Conservation (phyloP, 352 stramenopile genomes). For the Phytopythium aichiense region DNA sequence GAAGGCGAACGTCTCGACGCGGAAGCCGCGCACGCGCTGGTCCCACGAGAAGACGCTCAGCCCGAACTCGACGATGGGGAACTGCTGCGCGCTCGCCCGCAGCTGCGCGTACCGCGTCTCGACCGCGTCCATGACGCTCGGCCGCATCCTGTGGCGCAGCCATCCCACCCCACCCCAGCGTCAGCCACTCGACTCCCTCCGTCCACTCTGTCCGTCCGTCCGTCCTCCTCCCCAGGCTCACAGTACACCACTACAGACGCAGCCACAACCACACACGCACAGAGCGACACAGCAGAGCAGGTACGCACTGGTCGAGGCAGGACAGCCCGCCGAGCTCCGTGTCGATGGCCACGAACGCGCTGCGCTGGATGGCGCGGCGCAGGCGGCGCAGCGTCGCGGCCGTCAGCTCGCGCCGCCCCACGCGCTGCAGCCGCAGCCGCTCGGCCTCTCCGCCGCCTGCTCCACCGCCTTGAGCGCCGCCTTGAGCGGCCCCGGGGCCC, state of each 20-base stretch:
- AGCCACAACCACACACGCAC: neutral
- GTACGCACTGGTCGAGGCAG: slow-evolving; percentile 28
- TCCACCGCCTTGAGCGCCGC: neutral
- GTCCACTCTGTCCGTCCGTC: neutral
- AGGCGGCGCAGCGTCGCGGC: slow-evolving; percentile 25
- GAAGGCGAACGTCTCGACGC: slow-evolving; percentile 68
- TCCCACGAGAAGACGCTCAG: slow-evolving; percentile 70
- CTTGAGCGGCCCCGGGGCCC: neutral
- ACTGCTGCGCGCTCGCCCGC: slow-evolving; percentile 45
- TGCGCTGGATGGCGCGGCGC: slow-evolving; percentile 21
- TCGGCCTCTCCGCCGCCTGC: neutral
- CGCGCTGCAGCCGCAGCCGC: slow-evolving; percentile 21
- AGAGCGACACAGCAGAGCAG: neutral
- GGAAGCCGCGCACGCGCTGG: slow-evolving; percentile 27
- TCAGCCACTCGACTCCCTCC: too few species aligned
- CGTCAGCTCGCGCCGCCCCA: slow-evolving; percentile 26
- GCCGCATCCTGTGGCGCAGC: slow-evolving; percentile 18
- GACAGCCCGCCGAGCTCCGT: slow-evolving; percentile 75
- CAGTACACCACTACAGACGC: neutral
- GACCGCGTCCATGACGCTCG: slow-evolving; percentile 73
- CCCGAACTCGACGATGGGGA: slow-evolving; percentile 72
- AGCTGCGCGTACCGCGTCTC: slow-evolving; percentile 63
- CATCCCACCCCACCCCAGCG: neutral
- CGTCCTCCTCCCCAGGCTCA: neutral
- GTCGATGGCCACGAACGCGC: slow-evolving; percentile 71